phyloP scores from a whole-genome alignment of 768 basidiomycete species.

The Russula griseocarnosa region DNA sequence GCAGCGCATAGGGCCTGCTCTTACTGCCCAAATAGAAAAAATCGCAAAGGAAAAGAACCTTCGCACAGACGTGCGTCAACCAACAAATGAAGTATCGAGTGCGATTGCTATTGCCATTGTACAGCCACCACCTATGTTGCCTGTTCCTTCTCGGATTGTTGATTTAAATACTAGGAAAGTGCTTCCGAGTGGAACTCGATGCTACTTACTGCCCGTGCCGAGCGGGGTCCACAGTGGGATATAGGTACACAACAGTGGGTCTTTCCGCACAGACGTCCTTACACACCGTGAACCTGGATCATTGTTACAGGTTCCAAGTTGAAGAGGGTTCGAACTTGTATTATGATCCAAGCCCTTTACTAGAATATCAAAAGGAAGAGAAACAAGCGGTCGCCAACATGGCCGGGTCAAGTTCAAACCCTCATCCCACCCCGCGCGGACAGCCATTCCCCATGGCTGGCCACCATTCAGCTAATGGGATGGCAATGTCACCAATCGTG shows the following conservation, averaged over 20 bases:
- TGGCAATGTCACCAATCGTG: constrained; percentile 24
- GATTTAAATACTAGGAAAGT: constrained; percentile 48
- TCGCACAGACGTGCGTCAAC: constrained; percentile 57
- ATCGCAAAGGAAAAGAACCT: constrained; percentile 49
- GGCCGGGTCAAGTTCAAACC: constrained; percentile 27
- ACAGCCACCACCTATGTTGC: constrained; percentile 33
- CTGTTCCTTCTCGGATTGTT: background rate
- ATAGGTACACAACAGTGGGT: constrained; percentile 80
- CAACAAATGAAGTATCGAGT: constrained; percentile 50
- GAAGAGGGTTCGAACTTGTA: constrained; percentile 69
- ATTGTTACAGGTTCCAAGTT: constrained; percentile 58
- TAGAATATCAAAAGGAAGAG: constrained; percentile 34
- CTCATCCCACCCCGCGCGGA: constrained; percentile 16
- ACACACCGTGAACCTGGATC: background rate
- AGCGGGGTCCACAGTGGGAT: constrained; percentile 85
- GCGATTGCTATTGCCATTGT: constrained; percentile 62
- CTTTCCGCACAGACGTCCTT: background rate
- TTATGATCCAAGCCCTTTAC: constrained; percentile 54
- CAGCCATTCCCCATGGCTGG: constrained; percentile 17
- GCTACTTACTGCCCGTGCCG: constrained; percentile 71
- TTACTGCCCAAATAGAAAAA: constrained; percentile 54
- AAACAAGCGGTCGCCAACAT: constrained; percentile 16
- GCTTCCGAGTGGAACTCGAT: constrained; percentile 86
- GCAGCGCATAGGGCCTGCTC: constrained; percentile 62
- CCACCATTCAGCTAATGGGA: constrained; percentile 27